Conservation (phyloP, 352 stramenopile genomes). For the Pilasporangium apinafurcum region DNA sequence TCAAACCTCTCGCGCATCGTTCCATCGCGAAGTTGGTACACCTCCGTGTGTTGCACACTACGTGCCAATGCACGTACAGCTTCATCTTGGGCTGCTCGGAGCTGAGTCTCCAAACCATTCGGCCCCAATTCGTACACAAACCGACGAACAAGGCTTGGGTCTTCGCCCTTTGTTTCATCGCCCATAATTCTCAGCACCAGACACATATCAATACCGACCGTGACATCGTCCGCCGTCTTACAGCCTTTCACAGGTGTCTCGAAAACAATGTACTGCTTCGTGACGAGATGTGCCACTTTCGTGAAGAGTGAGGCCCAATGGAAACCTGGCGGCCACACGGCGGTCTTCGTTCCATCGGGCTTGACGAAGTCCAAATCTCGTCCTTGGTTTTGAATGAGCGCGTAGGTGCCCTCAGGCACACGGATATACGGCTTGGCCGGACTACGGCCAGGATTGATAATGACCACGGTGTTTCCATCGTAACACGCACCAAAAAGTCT, state of each 20-base stretch:
- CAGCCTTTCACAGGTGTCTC: slow-evolving; percentile 86
- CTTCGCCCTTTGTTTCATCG: slow-evolving; percentile 71
- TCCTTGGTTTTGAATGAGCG: slow-evolving; percentile 82
- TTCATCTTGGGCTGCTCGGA: slow-evolving; percentile 78
- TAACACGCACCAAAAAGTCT: slow-evolving; percentile 74
- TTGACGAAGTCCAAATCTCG: slow-evolving; percentile 58
- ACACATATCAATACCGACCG: slow-evolving; percentile 81
- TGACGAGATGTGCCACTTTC: slow-evolving; percentile 84
- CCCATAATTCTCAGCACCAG: slow-evolving; percentile 89
- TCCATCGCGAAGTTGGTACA: slow-evolving; percentile 79
- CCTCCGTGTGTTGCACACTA: slow-evolving; percentile 85
- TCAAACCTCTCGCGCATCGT: slow-evolving; percentile 64
- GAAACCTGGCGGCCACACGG: slow-evolving; percentile 76
- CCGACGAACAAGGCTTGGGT: slow-evolving; percentile 74
- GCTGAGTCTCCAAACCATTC: slow-evolving; percentile 78
- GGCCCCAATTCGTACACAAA: slow-evolving; percentile 88
- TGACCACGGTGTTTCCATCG: slow-evolving; percentile 76
- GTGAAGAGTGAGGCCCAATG: slow-evolving; percentile 70
- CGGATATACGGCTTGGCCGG: slow-evolving; percentile 76
- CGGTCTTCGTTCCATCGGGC: slow-evolving; percentile 30
- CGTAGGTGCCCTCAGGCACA: slow-evolving; percentile 86
- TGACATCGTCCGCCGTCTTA: slow-evolving; percentile 87
- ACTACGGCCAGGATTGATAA: slow-evolving; percentile 58
- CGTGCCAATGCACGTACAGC: slow-evolving; percentile 72
- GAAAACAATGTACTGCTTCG: slow-evolving; percentile 86